A percentile compares a stretch with the other conserved stretches of the same genome.
Conservation (phyloP, 164 flowering plant species). For the Amborella trichopoda region DNA sequence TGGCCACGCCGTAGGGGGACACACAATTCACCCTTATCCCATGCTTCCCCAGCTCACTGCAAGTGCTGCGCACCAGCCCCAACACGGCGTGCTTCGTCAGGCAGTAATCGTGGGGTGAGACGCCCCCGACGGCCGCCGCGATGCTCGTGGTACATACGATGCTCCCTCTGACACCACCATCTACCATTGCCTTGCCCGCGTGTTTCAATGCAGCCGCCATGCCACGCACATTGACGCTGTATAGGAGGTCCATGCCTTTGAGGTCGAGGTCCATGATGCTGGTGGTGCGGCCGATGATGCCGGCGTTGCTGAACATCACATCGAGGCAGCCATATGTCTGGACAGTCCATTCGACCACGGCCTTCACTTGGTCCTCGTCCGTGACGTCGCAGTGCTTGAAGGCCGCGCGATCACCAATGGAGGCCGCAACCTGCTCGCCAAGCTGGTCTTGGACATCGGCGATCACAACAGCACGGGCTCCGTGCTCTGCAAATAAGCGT, state of each 20-base stretch:
- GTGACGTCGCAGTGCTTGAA: constrained; percentile 12
- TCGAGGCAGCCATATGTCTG: constrained; percentile 3
- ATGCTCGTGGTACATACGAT: constrained; percentile 60
- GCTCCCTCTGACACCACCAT: constrained; percentile 39
- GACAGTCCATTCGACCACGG: constrained; percentile 1
- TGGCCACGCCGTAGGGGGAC: constrained; percentile 67
- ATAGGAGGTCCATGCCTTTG: constrained; percentile 43
- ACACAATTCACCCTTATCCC: constrained; percentile 87
- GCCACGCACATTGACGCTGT: constrained; percentile 73
- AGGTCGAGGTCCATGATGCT: constrained; percentile 50
- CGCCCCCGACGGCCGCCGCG: constrained; percentile 41
- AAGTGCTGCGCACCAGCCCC: constrained; percentile 68
- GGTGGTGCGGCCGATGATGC: constrained; percentile 1
- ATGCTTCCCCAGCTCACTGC: constrained; percentile 73
- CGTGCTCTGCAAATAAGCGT: constrained; percentile 6
- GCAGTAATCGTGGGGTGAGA: constrained; percentile 70
- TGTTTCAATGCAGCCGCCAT: constrained; percentile 77
- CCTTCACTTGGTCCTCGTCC: constrained; percentile 3
- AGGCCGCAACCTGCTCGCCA: constrained; percentile 32
- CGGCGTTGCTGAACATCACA: constrained; percentile 8
- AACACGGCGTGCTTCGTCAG: constrained; percentile 78
- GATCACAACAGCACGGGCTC: constrained; percentile 8
- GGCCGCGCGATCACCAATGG: constrained; percentile 25
- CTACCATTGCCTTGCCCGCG: constrained; percentile 90
- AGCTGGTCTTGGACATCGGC: constrained; percentile 53